A percentile compares a stretch with the other conserved stretches of the same genome.
Evolutionary conservation across 148 eudicot genomes (phyloP).

Genomic region (Rhododendron ferrugineum): DNA sequence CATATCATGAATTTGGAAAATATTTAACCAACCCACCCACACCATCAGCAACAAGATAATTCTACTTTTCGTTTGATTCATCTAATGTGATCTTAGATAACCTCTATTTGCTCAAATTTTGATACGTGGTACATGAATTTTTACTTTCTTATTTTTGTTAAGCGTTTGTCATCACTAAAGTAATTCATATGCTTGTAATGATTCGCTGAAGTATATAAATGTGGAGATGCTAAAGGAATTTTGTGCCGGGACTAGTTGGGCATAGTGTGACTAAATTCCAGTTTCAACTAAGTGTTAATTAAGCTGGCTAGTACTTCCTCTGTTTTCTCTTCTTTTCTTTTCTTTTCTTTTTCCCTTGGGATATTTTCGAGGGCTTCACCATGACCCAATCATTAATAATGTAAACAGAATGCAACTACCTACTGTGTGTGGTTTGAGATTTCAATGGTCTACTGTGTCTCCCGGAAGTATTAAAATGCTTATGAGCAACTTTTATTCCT

Average conservation of each 20-base stretch:
- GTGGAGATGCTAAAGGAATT: not conserved
- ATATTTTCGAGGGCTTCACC: not conserved
- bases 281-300: not conserved
- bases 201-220: not conserved
- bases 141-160: not conserved
- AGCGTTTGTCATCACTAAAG: not conserved
- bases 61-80: not conserved
- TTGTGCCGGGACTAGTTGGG: not conserved
- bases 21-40: not conserved
- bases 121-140: not conserved
- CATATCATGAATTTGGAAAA: not conserved
- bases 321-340: too few relatives aligned
- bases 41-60: not conserved
- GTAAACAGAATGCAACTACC: not conserved
- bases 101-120: not conserved
- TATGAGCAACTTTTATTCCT: not conserved
- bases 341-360: not conserved
- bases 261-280: not conserved
- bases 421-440: not conserved
- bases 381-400: not conserved
- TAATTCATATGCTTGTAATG: not conserved
- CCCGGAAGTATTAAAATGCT: not conserved
- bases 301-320: not conserved
- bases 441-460: not conserved
- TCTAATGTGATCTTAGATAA: not conserved